Evolutionary conservation across 495 filamentous ascomycete species (phyloP).

Genomic region (Podospora conica): DNA sequence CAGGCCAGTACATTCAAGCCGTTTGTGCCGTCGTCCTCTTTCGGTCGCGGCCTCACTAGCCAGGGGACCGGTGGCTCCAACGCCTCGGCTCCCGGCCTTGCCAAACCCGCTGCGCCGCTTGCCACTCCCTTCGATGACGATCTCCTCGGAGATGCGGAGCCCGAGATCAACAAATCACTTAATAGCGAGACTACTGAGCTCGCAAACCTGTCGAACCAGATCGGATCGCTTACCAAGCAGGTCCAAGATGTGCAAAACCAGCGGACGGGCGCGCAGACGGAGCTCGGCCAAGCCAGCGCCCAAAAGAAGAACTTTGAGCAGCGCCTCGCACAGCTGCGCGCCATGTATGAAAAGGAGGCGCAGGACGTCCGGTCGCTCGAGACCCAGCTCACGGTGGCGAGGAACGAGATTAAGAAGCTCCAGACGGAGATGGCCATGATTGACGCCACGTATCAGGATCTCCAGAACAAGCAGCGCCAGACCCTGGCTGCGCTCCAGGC

Average conservation of each 20-base stretch:
- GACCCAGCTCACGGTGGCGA: slow-evolving; percentile 67
- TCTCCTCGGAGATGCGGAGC: slow-evolving; percentile 89
- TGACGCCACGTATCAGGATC: slow-evolving; percentile 74
- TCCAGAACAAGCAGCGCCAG: slow-evolving; percentile 78
- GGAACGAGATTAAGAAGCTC: slow-evolving; percentile 74
- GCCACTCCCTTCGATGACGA: slow-evolving; percentile 65
- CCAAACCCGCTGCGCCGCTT: slow-evolving; percentile 35
- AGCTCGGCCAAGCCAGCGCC: slow-evolving; percentile 65
- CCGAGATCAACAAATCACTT: slow-evolving; percentile 79
- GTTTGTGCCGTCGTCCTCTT: slow-evolving; percentile 84
- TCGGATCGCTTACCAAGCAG: slow-evolving; percentile 81
- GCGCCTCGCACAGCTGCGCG: slow-evolving; percentile 72
- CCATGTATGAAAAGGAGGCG: slow-evolving; percentile 89
- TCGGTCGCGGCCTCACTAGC: slow-evolving; percentile 74
- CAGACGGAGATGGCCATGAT: slow-evolving; percentile 74
- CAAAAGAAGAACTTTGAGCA: slow-evolving; percentile 92
- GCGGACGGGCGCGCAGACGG: slow-evolving; percentile 66
- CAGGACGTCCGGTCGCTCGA: slow-evolving; percentile 78
- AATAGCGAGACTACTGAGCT: slow-evolving; percentile 85
- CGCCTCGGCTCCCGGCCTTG: slow-evolving; percentile 33
- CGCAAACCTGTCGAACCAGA: slow-evolving; percentile 94
- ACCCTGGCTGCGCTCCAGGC: slow-evolving; percentile 65
- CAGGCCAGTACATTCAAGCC: slow-evolving; percentile 67
- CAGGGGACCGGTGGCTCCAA: slow-evolving; percentile 71
- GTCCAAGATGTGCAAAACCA: slow-evolving; percentile 87